Percentiles rank a stretch among this genome's conserved stretches.
Conservation (phyloP, 768 basidiomycete genomes). For the Tricholoma hemisulphureum region DNA sequence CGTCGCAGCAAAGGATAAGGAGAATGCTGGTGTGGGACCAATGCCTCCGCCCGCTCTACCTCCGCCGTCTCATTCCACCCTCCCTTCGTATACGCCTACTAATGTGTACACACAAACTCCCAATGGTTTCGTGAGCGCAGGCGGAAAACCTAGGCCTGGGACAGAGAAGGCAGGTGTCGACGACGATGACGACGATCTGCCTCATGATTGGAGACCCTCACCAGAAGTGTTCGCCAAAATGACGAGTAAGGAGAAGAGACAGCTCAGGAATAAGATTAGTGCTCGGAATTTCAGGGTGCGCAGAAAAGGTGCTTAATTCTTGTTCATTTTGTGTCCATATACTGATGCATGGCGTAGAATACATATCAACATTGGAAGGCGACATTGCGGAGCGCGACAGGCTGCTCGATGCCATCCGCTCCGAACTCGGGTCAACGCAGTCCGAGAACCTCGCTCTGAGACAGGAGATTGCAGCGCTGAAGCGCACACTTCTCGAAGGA, state of each 20-base stretch:
- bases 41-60: constrained; percentile 21
- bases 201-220: constrained; percentile 81
- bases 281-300: constrained; percentile 94
- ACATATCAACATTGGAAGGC: constrained; percentile 90
- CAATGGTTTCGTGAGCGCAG: not conserved
- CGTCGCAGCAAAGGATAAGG: constrained; percentile 32
- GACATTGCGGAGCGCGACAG: constrained; percentile 92
- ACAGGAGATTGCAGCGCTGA: constrained; percentile 72
- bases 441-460: constrained; percentile 83
- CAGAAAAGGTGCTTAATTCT: constrained; percentile 67
- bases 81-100: constrained; percentile 14
- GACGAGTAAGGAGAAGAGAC: constrained; percentile 93
- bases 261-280: constrained; percentile 94
- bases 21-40: constrained; percentile 30
- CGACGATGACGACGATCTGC: constrained; percentile 52
- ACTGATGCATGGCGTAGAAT: constrained; percentile 52
- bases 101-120: constrained; percentile 12
- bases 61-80: constrained; percentile 17
- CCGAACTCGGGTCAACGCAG: constrained; percentile 75
- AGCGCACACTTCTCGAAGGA: constrained; percentile 70
- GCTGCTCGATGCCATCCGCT: constrained; percentile 82
- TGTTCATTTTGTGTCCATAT: constrained; percentile 8
- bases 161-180: constrained; percentile 32
- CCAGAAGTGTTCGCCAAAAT: constrained; percentile 96
- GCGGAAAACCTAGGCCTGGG: not conserved